Conservation (phyloP, 1,139 yeast genomes). For the Blastobotrys apis region DNA sequence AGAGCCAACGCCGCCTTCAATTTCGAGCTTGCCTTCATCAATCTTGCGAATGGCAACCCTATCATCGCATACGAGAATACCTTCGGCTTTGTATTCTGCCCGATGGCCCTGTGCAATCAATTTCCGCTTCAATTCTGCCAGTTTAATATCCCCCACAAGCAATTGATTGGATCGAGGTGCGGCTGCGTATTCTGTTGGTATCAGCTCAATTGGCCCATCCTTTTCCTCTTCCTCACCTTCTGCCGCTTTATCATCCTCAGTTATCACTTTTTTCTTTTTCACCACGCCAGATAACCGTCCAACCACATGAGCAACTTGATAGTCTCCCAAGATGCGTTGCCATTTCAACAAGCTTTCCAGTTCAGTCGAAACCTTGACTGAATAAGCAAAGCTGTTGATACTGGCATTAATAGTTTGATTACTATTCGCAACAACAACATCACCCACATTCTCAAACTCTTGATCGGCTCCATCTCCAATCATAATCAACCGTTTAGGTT, state of each 20-base stretch:
- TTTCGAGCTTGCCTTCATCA: conserved; percentile 72
- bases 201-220: too few relatives aligned
- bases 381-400: conserved; percentile 61
- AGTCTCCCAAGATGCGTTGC: conserved; percentile 81
- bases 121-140: conserved; percentile 73
- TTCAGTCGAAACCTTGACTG: conserved; percentile 64
- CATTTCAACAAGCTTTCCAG: conserved; percentile 64
- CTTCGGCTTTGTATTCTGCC: conserved; percentile 92
- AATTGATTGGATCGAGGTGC: conserved; percentile 42
- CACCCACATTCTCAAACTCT: conserved; percentile 16
- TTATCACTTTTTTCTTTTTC: too few relatives aligned
- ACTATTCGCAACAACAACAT: conserved; percentile 13
- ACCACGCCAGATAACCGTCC: conserved; percentile 52
- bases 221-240: conserved; percentile 11
- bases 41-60: conserved; percentile 70
- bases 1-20: conserved; percentile 77
- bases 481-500: conserved; percentile 70
- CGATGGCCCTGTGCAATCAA: conserved; percentile 54
- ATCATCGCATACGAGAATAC: conserved; percentile 82
- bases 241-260: conserved; percentile 7
- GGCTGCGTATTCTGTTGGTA: conserved; percentile 24
- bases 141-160: conserved; percentile 83
- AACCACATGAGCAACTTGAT: conserved; percentile 73
- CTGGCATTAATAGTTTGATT: conserved; percentile 52
- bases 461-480: conserved; percentile 22